Base-by-base conservation (phyloP, 495 filamentous ascomycete species). In the Clohesyomyces aquaticus region DNA sequence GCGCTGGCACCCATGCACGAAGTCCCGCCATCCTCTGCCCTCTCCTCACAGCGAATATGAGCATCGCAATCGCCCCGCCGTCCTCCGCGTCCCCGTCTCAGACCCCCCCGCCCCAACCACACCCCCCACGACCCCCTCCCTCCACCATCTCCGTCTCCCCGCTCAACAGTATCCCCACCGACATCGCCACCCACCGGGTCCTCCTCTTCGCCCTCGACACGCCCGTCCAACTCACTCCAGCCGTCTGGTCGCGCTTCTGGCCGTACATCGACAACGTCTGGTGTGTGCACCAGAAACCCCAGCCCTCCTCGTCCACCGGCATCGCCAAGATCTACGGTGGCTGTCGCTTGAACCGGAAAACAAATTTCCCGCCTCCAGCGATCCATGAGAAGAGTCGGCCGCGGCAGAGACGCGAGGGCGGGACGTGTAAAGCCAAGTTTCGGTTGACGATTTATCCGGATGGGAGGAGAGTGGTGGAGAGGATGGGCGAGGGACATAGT, bases 161-260 rank as follows among this genome's bases (percentile, higher is more conserved):
- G 16, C 65, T 67, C 22, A 47, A 51, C 57, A 53, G n/a, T n/a
- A 56, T 67, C 12, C 64, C 64, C 8, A 9, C 42, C 42, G 64
- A 67, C 46, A 67, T 67, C 29, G 49, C 58, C 1, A 60, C 35
- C 29, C 58, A 67, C 53, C 64, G 65, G 32, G 38, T 45, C 16
- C 65, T 63, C 26, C 65, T 67, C 59, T 67, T 67, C 65, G 52
- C 59, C 46, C 65, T 67, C 35, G 59, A 58, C 48, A 59, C 65
- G 4, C 53, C 65, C 23, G 65, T 67, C 14, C 53, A 59, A 23
- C 65, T 63, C 51, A 58, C 59, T 2, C 47, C 52, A 23, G 47
- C 49, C 14, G 59, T 59, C 8, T 67, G 59, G 59, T 22, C 52
- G 16, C 38, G 48, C 23, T 67, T 63, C 59, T 67, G 59, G 65